Conservation (phyloP, 352 stramenopile genomes). For the Globisporangium megalacanthum region DNA sequence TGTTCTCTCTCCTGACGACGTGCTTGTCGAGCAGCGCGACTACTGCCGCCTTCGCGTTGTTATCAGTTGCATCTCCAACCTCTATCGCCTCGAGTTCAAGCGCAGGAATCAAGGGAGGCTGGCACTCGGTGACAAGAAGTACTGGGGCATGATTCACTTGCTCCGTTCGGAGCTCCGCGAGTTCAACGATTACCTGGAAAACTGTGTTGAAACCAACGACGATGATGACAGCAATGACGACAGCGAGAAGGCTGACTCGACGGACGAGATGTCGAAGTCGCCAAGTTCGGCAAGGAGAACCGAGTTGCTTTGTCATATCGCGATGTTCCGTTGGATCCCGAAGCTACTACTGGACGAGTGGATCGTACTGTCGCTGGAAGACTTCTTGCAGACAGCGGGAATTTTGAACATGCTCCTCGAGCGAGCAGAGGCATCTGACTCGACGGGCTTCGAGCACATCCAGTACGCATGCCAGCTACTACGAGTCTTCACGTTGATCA, state of each 20-base stretch:
- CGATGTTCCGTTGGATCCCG: slow-evolving; percentile 37
- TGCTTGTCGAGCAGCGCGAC: slow-evolving; percentile 5
- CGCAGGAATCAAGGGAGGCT: slow-evolving; percentile 24
- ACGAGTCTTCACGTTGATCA: slow-evolving; percentile 27
- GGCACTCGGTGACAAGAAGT: slow-evolving; percentile 44
- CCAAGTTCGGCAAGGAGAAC: background rate
- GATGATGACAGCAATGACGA: slow-evolving; percentile 8
- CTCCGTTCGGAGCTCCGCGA: slow-evolving; percentile 37
- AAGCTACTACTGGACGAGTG: slow-evolving; percentile 42
- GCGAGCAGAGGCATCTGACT: background rate
- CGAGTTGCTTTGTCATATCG: slow-evolving; percentile 20
- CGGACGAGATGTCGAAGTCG: background rate
- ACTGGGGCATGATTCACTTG: slow-evolving; percentile 33
- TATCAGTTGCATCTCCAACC: slow-evolving; percentile 31
- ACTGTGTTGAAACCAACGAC: background rate
- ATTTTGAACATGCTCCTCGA: slow-evolving; percentile 24
- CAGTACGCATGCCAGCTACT: slow-evolving; percentile 22
- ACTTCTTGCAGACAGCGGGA: slow-evolving; percentile 34
- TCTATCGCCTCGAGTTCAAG: slow-evolving; percentile 52
- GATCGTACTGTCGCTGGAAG: slow-evolving; percentile 40
- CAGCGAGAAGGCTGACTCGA: background rate
- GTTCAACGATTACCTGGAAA: slow-evolving; percentile 28
- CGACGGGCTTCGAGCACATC: slow-evolving; percentile 3
- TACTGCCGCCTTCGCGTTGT: slow-evolving; percentile 25
- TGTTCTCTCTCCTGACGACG: slow-evolving; percentile 5